These are phyloP conservation scores for Dendrobium officinale DNA, from an alignment of 106 monocot species.

Conservation along the genomic window DNA sequence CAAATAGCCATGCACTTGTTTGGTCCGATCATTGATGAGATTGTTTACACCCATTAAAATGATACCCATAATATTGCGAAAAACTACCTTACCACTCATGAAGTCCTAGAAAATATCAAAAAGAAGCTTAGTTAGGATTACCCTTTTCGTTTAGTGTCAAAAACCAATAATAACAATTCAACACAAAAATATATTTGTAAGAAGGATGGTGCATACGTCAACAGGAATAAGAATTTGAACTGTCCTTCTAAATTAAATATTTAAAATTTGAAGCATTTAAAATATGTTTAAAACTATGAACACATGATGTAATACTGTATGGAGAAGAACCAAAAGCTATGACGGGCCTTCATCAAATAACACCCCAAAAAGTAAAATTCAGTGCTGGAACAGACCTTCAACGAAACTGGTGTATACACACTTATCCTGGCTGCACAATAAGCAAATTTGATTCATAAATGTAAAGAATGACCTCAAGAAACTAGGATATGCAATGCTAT, in stretches of 20 bases:
- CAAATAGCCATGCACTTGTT: conserved; percentile 52
- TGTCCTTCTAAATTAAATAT: no score
- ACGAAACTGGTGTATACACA: not conserved
- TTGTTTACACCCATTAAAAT: conserved; percentile 64
- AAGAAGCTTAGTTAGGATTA: not conserved
- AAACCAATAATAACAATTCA: not conserved
- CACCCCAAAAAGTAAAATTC: not conserved
- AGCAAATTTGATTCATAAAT: not conserved
- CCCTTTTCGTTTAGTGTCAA: not conserved
- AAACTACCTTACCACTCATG: conserved; percentile 80
- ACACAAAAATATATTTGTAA: not conserved
- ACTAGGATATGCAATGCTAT: not conserved
- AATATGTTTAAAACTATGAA: no score
- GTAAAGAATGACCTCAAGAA: not conserved
- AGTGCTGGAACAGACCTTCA: not conserved
- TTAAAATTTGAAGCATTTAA: no score
- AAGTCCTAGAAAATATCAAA: conserved; percentile 52
- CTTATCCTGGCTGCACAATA: not conserved
- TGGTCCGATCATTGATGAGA: conserved; percentile 60
- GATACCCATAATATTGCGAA: conserved; percentile 90
- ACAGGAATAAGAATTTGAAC: not conserved
- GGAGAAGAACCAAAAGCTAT: no score
- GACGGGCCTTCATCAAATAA: not conserved
- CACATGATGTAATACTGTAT: no score
- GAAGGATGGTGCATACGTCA: not conserved